Evolutionary conservation across 768 basidiomycete genomes (phyloP).

Genomic region (Phanerochaete sordida): DNA sequence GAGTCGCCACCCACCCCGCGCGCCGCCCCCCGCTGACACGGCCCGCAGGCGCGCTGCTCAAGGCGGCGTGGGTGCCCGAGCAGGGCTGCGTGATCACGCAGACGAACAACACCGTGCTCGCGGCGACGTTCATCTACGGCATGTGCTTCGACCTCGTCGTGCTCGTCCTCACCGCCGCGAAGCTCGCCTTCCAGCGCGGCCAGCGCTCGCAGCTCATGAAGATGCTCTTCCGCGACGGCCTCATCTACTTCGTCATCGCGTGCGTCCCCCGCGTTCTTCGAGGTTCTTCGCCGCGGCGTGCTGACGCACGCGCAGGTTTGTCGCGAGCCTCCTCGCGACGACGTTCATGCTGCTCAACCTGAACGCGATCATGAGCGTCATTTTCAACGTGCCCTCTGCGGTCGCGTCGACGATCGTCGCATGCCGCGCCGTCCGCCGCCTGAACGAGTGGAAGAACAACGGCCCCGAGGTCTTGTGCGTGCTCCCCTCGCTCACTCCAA

Average conservation of each 20-base stretch:
- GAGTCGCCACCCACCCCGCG: not conserved
- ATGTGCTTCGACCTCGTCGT: constrained; percentile 74
- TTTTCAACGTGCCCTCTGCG: constrained; percentile 66
- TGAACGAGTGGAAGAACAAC: constrained; percentile 51
- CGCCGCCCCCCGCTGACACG: not conserved
- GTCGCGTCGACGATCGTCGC: constrained; percentile 67
- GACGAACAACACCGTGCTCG: constrained; percentile 58
- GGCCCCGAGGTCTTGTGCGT: constrained; percentile 42
- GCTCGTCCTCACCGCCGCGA: constrained; percentile 56
- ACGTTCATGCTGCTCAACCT: constrained; percentile 68
- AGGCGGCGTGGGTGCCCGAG: constrained; percentile 48
- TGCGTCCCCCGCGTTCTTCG: constrained; percentile 9
- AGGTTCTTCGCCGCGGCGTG: not conserved
- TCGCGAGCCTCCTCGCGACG: constrained; percentile 62
- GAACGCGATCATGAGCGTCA: constrained; percentile 70
- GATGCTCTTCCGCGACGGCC: constrained; percentile 66
- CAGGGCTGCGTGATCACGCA: constrained; percentile 53
- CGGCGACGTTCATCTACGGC: constrained; percentile 66
- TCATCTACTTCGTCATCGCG: constrained; percentile 73
- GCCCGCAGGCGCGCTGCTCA: constrained; percentile 50
- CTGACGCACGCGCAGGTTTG: constrained; percentile 30
- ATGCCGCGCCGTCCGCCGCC: constrained; percentile 56
- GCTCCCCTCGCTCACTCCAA: not conserved
- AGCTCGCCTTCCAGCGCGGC: constrained; percentile 45
- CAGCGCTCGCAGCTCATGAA: constrained; percentile 55